These are phyloP conservation scores for Pinguiococcus pyrenoidosus DNA, from an alignment of 108 stramenopile genomes.

Conservation along the genomic window DNA sequence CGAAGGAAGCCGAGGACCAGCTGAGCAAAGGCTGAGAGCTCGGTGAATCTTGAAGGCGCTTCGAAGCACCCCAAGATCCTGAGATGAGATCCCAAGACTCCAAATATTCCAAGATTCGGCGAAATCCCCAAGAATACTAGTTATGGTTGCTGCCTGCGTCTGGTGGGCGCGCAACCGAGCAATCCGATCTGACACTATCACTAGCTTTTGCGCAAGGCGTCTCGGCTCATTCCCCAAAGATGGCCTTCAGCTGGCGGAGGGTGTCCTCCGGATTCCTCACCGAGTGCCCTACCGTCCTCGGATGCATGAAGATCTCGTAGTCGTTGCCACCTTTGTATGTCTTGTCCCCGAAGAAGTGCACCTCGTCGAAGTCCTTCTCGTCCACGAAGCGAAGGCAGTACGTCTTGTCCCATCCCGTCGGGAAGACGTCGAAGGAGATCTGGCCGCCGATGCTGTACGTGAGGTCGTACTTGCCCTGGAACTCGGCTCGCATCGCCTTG, in stretches of 20 bases:
- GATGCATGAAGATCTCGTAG: constrained; percentile 83
- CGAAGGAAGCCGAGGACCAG: too few species aligned
- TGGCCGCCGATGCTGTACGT: constrained; percentile 95
- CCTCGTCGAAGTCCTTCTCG: constrained; percentile 74
- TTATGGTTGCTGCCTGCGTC: too few species aligned
- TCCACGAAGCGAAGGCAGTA: constrained; percentile 72
- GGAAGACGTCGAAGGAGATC: constrained; percentile 97
- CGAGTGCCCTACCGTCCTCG: constrained; percentile 86
- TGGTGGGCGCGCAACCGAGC: too few species aligned
- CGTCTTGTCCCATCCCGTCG: constrained; percentile 97
- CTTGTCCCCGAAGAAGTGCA: constrained; percentile 99
- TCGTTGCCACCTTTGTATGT: constrained; percentile 96
- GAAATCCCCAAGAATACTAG: too few species aligned
- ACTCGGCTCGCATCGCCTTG: constrained; percentile 74
- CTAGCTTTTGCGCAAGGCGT: too few species aligned
- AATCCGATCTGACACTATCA: too few species aligned
- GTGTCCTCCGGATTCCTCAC: constrained; percentile 91
- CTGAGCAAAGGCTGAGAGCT: too few species aligned
- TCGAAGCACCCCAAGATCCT: too few species aligned
- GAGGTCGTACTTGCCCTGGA: constrained; percentile 57
- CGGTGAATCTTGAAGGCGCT: too few species aligned
- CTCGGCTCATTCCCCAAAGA: too few species aligned
- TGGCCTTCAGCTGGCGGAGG: constrained; percentile 68
- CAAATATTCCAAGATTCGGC: too few species aligned
- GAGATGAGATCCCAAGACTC: too few species aligned